Percentiles rank a stretch among this genome's conserved stretches.
phyloP scores from a whole-genome alignment of 441 rosid species.

The Metrosideros polymorpha region DNA sequence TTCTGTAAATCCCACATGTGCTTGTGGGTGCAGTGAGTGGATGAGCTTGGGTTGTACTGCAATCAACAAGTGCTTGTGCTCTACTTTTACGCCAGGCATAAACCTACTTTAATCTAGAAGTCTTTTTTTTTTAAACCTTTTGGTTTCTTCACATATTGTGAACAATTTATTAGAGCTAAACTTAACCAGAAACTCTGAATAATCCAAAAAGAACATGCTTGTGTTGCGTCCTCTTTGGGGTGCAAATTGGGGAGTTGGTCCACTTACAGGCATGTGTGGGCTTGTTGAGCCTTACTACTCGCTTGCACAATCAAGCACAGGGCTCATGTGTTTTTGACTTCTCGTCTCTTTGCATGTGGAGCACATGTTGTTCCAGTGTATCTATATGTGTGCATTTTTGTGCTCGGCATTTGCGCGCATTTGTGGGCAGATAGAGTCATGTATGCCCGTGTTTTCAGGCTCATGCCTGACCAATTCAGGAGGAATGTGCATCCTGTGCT shows the following conservation, averaged over 20 bases:
- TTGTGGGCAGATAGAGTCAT: not conserved
- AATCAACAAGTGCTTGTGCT: not conserved
- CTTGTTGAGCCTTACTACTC: not conserved
- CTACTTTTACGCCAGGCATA: not conserved
- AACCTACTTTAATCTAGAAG: not conserved
- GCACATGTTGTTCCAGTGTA: not conserved
- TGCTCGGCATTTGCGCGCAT: not conserved
- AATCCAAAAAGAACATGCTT: not conserved
- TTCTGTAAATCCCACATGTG: not conserved
- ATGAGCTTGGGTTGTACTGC: not conserved
- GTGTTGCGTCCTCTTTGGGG: not conserved
- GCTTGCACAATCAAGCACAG: not conserved
- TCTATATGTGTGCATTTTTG: not conserved
- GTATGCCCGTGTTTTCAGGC: not conserved
- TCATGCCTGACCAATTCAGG: not conserved
- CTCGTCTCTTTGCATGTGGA: not conserved
- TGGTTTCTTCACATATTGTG: not conserved
- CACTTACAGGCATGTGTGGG: not conserved
- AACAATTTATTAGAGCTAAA: not conserved
- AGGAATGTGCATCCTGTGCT: not conserved
- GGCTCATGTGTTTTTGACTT: not conserved
- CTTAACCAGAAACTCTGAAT: not conserved
- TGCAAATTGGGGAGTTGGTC: not conserved
- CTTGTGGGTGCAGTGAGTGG: not conserved
- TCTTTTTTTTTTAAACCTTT: not conserved